Percentiles rank a stretch among this genome's conserved stretches.
These are phyloP conservation scores for Powellomyces hirtus DNA, from an alignment of 192 early-diverging fungal genomes.

Conservation along the genomic window DNA sequence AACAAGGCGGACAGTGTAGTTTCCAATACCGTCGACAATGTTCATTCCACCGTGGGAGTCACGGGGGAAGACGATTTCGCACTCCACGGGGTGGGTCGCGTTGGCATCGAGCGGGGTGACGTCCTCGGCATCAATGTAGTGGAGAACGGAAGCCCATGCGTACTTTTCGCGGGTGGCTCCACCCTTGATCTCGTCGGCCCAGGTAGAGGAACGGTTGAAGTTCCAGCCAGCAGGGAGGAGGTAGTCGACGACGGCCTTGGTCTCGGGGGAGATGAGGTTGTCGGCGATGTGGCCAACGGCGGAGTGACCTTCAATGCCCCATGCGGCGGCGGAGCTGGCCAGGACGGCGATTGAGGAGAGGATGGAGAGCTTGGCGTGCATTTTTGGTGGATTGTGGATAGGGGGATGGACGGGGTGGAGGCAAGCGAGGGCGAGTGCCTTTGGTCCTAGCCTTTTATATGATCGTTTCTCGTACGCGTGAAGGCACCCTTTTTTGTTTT, in stretches of 20 bases:
- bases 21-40: slow-evolving; percentile 31
- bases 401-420: no score
- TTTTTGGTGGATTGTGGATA: neutral
- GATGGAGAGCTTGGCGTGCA: no score
- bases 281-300: slow-evolving; percentile 20
- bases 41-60: slow-evolving; percentile 28
- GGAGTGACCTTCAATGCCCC: slow-evolving; percentile 4
- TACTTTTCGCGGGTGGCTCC: neutral
- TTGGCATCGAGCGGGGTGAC: slow-evolving; percentile 24
- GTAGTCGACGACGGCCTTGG: slow-evolving; percentile 11
- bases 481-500: no score
- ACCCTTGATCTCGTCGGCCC: slow-evolving; percentile 27
- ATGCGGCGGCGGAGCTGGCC: neutral
- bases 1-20: slow-evolving; percentile 24
- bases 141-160: slow-evolving; percentile 6
- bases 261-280: slow-evolving; percentile 17
- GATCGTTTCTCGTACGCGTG: no score
- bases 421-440: no score
- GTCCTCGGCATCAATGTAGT: slow-evolving; percentile 26
- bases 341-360: neutral
- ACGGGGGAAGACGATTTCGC: slow-evolving; percentile 6
- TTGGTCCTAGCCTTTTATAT: no score
- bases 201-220: slow-evolving; percentile 5
- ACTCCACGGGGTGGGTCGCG: neutral
- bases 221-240: slow-evolving; percentile 16